Evolutionary conservation across 768 basidiomycete genomes (phyloP).

Genomic region (Mycena albidolilacea): DNA sequence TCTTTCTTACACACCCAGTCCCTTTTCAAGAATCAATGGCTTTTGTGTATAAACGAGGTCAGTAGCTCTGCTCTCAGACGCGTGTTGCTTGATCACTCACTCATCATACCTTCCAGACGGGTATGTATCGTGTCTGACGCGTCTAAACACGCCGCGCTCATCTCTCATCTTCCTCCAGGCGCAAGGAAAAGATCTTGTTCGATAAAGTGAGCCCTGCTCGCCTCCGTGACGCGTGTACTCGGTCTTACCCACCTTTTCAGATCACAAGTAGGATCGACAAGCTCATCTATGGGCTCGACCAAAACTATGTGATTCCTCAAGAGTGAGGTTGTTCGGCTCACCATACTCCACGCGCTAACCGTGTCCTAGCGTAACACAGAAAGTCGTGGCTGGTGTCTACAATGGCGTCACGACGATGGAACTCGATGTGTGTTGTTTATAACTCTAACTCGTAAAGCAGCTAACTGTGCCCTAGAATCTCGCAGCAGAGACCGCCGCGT

Average conservation of each 20-base stretch:
- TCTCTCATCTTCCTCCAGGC: slow-evolving; percentile 54
- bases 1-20: too few species aligned
- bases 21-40: slow-evolving; percentile 34
- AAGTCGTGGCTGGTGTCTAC: slow-evolving; percentile 94
- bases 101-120: slow-evolving; percentile 54
- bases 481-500: slow-evolving; percentile 97
- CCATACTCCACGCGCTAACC: background rate
- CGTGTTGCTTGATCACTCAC: slow-evolving; percentile 11
- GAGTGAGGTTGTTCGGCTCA: slow-evolving; percentile 67
- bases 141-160: slow-evolving; percentile 31
- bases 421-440: slow-evolving; percentile 83
- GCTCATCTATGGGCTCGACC: slow-evolving; percentile 96
- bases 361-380: slow-evolving; percentile 83
- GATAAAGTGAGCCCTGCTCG: slow-evolving; percentile 66
- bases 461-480: slow-evolving; percentile 75
- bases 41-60: slow-evolving; percentile 54
- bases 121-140: slow-evolving; percentile 61
- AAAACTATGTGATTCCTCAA: slow-evolving; percentile 92
- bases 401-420: slow-evolving; percentile 97
- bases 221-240: slow-evolving; percentile 61
- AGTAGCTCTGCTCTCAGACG: background rate
- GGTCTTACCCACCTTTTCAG: slow-evolving; percentile 55
- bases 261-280: slow-evolving; percentile 91
- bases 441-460: background rate
- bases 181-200: slow-evolving; percentile 94